Base-by-base conservation (phyloP, 2,329 filamentous ascomycete species). In the Sclerotinia subarctica region DNA sequence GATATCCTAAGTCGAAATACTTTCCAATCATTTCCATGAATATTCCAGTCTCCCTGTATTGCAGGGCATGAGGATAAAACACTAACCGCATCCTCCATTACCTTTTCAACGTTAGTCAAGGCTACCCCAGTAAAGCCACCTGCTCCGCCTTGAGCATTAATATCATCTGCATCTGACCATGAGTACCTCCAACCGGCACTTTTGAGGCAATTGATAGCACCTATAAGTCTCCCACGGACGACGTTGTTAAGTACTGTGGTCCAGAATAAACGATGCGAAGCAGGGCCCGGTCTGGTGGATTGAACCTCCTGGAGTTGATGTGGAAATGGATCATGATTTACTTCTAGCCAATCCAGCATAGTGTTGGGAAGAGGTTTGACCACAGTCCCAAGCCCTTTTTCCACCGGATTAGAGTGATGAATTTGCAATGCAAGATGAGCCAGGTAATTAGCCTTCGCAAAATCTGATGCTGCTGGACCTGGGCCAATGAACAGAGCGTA, bases 261-360 rank as follows among this genome's bases (percentile, higher is more conserved):
- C 94, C 94, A 98, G 79, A 93, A 98, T 47, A 90, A 82, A 35
- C 84, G 82, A 74, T 95, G 91, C 54, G 88, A 87, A 2, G 92
- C 90, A 29, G 93, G 92, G 69, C 91, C 91, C 0, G 91, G 91
- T 57, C 84, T 83, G 73, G 88, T 80, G 38, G 83, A 82, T 70
- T 86, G 81, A 32, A 97, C 84, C 5, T 88, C 82, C 49, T 87
- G 82, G 32, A 91, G 81, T 74, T 94, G 90, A 64, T 87, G 84
- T 2, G 85, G 84, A 73, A 91, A 91, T 35, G 90, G 84, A 70
- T 91, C 88, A 76, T 97, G 92, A 75, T 92, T 86, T 21, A 84
- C 83, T 66, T 91, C 85, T 71, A 96, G 83, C 94, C 94, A 98
- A 74, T 91, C 86, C 70, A 97, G 88, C 19, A 98, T 81, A 21